Base-by-base conservation (phyloP, 1,284 basidiomycete species). In the Inonotus obliquus region DNA sequence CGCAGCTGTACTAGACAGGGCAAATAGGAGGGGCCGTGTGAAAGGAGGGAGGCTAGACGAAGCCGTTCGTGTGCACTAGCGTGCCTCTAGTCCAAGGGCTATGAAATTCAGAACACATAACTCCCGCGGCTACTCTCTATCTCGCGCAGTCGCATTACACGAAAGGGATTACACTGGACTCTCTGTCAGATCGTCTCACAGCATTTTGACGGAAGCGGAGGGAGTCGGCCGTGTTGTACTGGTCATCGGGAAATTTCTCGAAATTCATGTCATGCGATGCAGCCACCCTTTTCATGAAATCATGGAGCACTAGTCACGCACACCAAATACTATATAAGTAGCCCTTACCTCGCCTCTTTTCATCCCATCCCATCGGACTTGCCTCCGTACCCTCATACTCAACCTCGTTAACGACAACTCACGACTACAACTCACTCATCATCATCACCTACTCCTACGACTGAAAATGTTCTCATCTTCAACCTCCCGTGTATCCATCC, bases 401-500 rank as follows among this genome's bases (percentile, higher is more conserved):
- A 23, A 49, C 23, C 21, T 41, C 37, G n/a, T 38, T 41, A 14
- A 55, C 41, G 35, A 32, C 32, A 39, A 27, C 60, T 57, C 60
- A 57, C 54, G 54, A 56, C 48, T 21, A 14, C 10, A 25, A 29
- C 21, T 10, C 4, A 21, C 35, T 51, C 21, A 19, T 37, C 29
- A 25, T 48, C 41, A 21, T 13, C 25, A 29, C 29, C 59, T 55
- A 52, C n/a, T n/a, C n/a, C n/a, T n/a, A 56, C 59, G 52, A 56
- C 37, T n/a, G 23, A 49, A 23, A 19, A 49, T 25, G 48, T 23
- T 57, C 45, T 39, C 29, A 17, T 38, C 54, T 41, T 55, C 59
- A 57, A 57, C 58, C 14, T 67, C 59, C 39, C 59, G 59, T 38
- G 37, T 68, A 60, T 10, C 64, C 54, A 25, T 63, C 56, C 27